Evolutionary conservation across 148 eudicot species (phyloP).

Genomic region (Rheum nobile): DNA sequence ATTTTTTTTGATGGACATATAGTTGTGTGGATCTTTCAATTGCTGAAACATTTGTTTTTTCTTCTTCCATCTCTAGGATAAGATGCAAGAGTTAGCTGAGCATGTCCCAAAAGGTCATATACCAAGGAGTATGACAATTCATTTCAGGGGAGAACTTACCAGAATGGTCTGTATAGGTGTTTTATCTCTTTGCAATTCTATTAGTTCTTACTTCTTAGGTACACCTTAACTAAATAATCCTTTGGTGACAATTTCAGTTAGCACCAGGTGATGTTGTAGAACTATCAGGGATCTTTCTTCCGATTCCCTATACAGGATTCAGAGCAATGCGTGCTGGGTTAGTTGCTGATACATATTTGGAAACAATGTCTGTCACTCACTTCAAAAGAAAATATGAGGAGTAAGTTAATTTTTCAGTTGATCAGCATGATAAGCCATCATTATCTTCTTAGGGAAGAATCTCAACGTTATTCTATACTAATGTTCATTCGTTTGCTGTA

Average conservation of each 20-base stretch:
- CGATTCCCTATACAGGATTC: conserved; percentile 95
- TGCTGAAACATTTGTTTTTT: too few relatives aligned
- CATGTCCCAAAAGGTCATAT: conserved; percentile 99
- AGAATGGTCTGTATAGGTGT: conserved; percentile 56
- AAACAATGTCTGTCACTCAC: conserved; percentile 88
- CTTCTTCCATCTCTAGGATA: conserved; percentile 52
- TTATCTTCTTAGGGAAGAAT: too few relatives aligned
- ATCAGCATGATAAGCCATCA: too few relatives aligned
- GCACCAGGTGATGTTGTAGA: conserved; percentile 94
- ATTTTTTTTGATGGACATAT: background rate
- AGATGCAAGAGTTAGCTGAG: conserved; percentile 89
- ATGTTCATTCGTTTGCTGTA: too few relatives aligned
- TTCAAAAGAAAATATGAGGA: conserved; percentile 97
- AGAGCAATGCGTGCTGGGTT: conserved; percentile 95
- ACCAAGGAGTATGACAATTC: conserved; percentile 87
- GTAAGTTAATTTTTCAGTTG: conserved; percentile 37
- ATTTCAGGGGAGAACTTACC: conserved; percentile 91
- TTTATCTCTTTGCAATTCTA: background rate
- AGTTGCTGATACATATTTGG: conserved; percentile 97
- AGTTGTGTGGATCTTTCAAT: background rate
- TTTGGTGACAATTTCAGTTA: conserved; percentile 31
- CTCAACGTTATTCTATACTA: too few relatives aligned
- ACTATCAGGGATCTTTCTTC: too few relatives aligned
- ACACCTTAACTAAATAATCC: conserved; percentile 9
- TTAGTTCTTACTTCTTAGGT: background rate